Conservation (phyloP, 2,329 filamentous ascomycete genomes). For the Fusarium pseudoanthophilum region DNA sequence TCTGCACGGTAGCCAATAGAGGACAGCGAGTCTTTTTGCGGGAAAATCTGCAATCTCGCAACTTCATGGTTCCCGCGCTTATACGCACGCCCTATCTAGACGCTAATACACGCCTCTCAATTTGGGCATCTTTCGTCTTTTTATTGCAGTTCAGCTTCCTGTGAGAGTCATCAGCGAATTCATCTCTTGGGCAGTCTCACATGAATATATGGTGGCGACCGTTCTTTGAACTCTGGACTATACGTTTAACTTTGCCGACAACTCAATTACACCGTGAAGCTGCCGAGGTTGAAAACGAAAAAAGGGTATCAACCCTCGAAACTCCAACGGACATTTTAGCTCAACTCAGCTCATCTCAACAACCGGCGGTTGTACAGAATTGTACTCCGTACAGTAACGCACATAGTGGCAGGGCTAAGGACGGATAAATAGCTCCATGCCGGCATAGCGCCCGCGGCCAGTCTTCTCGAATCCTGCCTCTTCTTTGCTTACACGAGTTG, state of each 20-base stretch:
- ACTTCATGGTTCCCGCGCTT: slow-evolving; percentile 29
- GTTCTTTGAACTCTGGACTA: not conserved
- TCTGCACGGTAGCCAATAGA: slow-evolving; percentile 22
- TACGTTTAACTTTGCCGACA: slow-evolving; percentile 10
- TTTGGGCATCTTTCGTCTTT: not conserved
- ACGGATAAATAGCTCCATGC: slow-evolving; percentile 33
- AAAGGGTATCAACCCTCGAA: slow-evolving; percentile 7
- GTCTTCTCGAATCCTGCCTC: not conserved
- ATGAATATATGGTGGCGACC: not conserved
- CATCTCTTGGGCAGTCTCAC: not conserved
- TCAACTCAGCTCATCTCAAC: slow-evolving; percentile 1
- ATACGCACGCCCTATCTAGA: slow-evolving; percentile 25
- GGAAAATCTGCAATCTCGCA: slow-evolving; percentile 35
- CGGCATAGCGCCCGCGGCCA: slow-evolving; percentile 9
- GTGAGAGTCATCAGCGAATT: not conserved
- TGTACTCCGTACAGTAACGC: not conserved
- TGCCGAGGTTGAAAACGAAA: slow-evolving; percentile 32
- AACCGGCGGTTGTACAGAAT: not conserved
- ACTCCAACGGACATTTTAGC: not conserved
- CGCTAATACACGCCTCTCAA: not conserved
- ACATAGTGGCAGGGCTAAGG: slow-evolving; percentile 19
- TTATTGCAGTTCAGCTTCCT: not conserved
- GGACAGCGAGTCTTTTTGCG: not conserved
- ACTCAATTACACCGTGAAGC: slow-evolving; percentile 29
- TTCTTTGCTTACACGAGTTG: slow-evolving; percentile 8